These are phyloP conservation scores for Chlamydomonas schloesseri DNA, from an alignment of 139 green algal genomes.

Conservation along the genomic window DNA sequence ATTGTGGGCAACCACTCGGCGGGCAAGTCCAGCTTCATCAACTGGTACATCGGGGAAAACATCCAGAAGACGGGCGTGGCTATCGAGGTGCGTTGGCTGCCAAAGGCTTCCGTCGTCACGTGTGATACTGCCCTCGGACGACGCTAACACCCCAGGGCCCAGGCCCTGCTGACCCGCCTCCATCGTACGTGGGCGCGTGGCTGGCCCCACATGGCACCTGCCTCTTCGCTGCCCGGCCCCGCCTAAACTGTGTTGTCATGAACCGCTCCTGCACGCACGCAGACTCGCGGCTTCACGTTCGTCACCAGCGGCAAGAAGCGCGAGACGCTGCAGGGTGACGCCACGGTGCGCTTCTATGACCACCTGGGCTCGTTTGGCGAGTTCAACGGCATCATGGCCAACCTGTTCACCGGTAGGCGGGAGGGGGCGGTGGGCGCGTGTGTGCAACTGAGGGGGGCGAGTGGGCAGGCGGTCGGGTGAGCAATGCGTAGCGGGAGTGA, in stretches of 20 bases:
- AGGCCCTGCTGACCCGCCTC: too few relatives aligned
- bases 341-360: slow-evolving; percentile 78
- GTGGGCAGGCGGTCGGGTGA: too few relatives aligned
- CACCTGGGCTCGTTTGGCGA: slow-evolving; percentile 63
- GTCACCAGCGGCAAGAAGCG: slow-evolving; percentile 69
- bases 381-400: slow-evolving; percentile 54
- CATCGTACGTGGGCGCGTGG: too few relatives aligned
- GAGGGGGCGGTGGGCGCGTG: too few relatives aligned
- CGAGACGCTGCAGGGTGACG: slow-evolving; percentile 73
- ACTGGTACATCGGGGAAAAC: slow-evolving; percentile 79
- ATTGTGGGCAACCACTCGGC: slow-evolving; percentile 82
- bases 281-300: slow-evolving; percentile 77
- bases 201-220: too few relatives aligned
- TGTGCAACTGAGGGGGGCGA: too few relatives aligned
- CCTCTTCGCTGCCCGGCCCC: neutral
- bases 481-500: too few relatives aligned
- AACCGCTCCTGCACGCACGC: neutral
- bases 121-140: too few relatives aligned
- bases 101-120: too few relatives aligned
- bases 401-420: slow-evolving; percentile 71
- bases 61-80: slow-evolving; percentile 73
- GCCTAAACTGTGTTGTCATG: too few relatives aligned
- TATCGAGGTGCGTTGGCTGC: slow-evolving; percentile 51
- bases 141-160: too few relatives aligned
- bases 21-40: slow-evolving; percentile 82